phyloP scores from a whole-genome alignment of 805 yeast species.

The Crinitomyces ghanaensis region DNA sequence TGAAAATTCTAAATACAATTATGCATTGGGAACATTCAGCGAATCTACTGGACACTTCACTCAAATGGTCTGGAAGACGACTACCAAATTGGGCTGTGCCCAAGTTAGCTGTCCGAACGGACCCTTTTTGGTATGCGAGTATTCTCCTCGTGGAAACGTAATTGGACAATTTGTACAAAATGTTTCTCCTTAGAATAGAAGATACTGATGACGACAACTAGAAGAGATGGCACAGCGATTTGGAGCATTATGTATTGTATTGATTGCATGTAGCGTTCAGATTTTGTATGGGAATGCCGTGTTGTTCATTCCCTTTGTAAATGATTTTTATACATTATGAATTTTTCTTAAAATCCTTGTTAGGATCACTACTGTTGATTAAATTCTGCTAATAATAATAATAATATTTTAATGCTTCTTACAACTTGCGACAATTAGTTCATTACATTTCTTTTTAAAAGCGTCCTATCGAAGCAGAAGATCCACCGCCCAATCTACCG shows the following conservation, averaged over 20 bases:
- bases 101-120: constrained; percentile 43
- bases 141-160: constrained; percentile 62
- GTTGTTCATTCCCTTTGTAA: background rate
- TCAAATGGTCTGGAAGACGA: constrained; percentile 61
- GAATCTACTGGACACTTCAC: constrained; percentile 67
- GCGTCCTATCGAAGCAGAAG: constrained; percentile 49
- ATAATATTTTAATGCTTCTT: no score
- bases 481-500: constrained; percentile 87
- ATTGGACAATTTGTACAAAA: constrained; percentile 17
- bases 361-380: no score
- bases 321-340: background rate
- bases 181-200: constrained; percentile 11
- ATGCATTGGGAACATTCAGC: constrained; percentile 30
- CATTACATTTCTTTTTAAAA: no score
- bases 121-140: constrained; percentile 65
- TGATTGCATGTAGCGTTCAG: no score
- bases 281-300: no score
- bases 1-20: constrained; percentile 46
- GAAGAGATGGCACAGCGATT: background rate
- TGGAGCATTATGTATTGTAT: no score
- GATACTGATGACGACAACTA: background rate
- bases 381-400: no score
- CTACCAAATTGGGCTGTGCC: constrained; percentile 63
- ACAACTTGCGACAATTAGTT: no score
- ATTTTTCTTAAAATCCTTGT: no score